These are phyloP conservation scores for Phytopythium kandeliae DNA, from an alignment of 352 stramenopile genomes.

Conservation along the genomic window DNA sequence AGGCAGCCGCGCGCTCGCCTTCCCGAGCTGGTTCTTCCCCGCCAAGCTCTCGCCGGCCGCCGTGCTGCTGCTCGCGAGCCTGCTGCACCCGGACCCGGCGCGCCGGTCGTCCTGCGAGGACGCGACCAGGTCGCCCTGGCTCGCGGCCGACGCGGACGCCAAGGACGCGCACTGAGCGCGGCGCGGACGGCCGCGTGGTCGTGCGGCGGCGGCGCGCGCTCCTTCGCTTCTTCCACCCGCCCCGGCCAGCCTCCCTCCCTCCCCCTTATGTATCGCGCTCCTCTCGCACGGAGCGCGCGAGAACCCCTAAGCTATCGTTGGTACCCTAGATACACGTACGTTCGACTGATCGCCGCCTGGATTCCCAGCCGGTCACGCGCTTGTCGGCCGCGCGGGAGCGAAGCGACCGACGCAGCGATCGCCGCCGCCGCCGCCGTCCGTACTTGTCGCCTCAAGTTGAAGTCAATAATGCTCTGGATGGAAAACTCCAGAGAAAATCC, in stretches of 20 bases:
- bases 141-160: constrained; percentile 37
- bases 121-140: constrained; percentile 70
- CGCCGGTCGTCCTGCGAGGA: constrained; percentile 80
- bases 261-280: constrained; percentile 20
- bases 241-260: neutral
- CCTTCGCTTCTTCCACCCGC: neutral
- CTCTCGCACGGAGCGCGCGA: neutral
- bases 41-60: constrained; percentile 55
- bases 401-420: no score
- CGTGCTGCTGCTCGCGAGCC: constrained; percentile 60
- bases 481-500: no score
- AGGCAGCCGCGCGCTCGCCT: constrained; percentile 44
- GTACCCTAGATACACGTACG: constrained; percentile 9
- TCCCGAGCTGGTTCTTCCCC: constrained; percentile 84
- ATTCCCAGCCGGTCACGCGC: no score
- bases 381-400: no score
- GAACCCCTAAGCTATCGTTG: constrained; percentile 4
- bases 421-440: no score
- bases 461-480: no score
- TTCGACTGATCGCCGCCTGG: no score
- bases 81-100: constrained; percentile 82
- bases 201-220: no score
- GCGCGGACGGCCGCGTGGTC: no score
- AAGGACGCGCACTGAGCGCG: no score
- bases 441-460: no score